phyloP scores from a whole-genome alignment of 2,329 filamentous ascomycete genomes.

The Fusarium torreyae region DNA sequence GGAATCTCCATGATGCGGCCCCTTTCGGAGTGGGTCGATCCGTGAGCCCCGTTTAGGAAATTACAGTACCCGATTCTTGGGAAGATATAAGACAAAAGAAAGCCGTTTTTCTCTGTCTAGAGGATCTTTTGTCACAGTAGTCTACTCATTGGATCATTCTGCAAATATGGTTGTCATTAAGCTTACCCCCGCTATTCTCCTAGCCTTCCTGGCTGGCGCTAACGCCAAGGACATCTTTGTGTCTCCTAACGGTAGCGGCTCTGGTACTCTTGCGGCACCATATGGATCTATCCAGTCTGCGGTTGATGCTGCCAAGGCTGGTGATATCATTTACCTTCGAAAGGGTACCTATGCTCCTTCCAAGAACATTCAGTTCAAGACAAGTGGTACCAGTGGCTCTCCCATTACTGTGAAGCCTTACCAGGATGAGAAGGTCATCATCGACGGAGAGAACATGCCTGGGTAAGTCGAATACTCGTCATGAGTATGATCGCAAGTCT shows the following conservation, averaged over 20 bases:
- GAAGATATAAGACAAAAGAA: neutral
- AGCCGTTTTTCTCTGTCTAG: neutral
- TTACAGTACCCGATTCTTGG: neutral
- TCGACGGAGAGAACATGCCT: conserved; percentile 60
- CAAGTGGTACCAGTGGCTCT: conserved; percentile 57
- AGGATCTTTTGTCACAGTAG: neutral
- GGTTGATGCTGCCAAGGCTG: conserved; percentile 61
- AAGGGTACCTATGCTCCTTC: conserved; percentile 63
- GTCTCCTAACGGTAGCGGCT: conserved; percentile 59
- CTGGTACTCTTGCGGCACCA: conserved; percentile 58
- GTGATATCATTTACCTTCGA: conserved; percentile 62
- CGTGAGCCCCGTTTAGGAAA: conserved; percentile 17
- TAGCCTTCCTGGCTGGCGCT: conserved; percentile 25
- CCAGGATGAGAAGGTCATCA: conserved; percentile 59
- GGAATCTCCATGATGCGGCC: conserved; percentile 22
- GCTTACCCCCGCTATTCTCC: conserved; percentile 29
- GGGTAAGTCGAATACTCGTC: neutral
- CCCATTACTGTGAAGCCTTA: conserved; percentile 62
- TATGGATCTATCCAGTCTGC: conserved; percentile 64
- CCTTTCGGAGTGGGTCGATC: conserved; percentile 26
- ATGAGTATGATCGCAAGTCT: neutral
- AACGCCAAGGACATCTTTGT: conserved; percentile 60
- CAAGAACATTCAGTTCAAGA: conserved; percentile 64
- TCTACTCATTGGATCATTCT: neutral
- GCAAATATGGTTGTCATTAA: conserved; percentile 31